Conservation (phyloP, 331 rosid species). For the Acacia concinna region DNA sequence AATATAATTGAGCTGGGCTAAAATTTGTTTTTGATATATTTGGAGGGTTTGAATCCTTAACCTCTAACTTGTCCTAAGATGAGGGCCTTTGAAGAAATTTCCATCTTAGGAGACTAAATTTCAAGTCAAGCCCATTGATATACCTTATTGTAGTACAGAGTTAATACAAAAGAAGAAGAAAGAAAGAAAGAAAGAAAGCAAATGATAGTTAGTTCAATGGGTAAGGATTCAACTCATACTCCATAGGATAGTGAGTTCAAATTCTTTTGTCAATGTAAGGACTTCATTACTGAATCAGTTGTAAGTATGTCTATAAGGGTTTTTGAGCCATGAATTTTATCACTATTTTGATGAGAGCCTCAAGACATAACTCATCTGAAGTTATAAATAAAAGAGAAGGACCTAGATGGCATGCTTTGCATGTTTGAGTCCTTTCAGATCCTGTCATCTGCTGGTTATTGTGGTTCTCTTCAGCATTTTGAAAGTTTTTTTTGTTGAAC, state of each 20-base stretch:
- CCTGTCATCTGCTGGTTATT: background rate
- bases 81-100: conserved; percentile 31
- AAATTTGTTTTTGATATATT: background rate
- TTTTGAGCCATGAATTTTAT: background rate
- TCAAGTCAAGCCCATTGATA: background rate
- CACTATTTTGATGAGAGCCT: background rate
- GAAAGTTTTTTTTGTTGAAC: conserved; percentile 29
- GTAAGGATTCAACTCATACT: background rate
- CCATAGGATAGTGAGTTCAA: background rate
- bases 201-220: background rate
- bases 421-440: background rate
- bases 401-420: background rate
- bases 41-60: background rate
- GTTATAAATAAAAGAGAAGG: background rate
- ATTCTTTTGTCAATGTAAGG: background rate
- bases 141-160: background rate
- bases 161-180: background rate
- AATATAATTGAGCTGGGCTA: background rate
- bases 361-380: background rate
- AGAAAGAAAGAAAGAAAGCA: background rate
- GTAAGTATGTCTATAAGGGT: background rate
- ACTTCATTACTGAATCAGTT: background rate
- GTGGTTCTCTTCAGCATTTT: conserved; percentile 10
- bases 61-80: conserved; percentile 45
- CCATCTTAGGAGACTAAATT: background rate